Conservation (phyloP, 108 stramenopile genomes). For the Stephanodiscus triporus region DNA sequence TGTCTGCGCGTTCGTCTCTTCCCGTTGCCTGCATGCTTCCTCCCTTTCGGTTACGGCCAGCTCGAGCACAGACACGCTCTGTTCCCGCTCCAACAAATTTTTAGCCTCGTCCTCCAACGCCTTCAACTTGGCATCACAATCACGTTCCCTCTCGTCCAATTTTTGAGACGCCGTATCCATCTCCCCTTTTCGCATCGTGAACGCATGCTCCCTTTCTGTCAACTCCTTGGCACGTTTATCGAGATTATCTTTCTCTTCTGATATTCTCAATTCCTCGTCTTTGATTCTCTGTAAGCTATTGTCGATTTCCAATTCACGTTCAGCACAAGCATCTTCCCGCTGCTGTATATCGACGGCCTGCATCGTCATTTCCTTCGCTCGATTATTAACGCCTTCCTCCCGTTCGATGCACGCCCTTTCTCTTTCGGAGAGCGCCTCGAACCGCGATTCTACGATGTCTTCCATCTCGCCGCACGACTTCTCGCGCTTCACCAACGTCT, state of each 20-base stretch:
- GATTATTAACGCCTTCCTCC: slow-evolving; percentile 7
- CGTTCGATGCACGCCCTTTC: slow-evolving; percentile 26
- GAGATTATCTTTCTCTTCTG: slow-evolving; percentile 12
- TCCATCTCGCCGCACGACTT: slow-evolving; percentile 38
- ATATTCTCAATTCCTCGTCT: slow-evolving; percentile 18
- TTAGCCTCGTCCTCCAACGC: slow-evolving; percentile 8
- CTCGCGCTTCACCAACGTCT: slow-evolving; percentile 24
- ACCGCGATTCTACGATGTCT: not conserved
- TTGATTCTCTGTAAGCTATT: slow-evolving; percentile 7
- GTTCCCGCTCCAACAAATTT: not conserved
- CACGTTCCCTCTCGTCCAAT: slow-evolving; percentile 4
- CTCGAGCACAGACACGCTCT: not conserved
- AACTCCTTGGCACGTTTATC: slow-evolving; percentile 17
- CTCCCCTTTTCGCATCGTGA: slow-evolving; percentile 14
- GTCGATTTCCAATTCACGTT: slow-evolving; percentile 21
- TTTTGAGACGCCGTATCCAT: not conserved
- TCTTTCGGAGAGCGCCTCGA: slow-evolving; percentile 15
- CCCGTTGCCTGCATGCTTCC: not conserved
- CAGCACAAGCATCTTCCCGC: slow-evolving; percentile 25
- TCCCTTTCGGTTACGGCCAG: not conserved
- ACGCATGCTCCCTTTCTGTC: slow-evolving; percentile 23
- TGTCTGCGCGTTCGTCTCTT: not conserved
- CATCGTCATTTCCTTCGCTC: slow-evolving; percentile 5
- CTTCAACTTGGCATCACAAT: slow-evolving; percentile 2
- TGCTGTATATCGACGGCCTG: slow-evolving; percentile 8